Evolutionary conservation across 441 rosid genomes (phyloP), one percentile per base, ranked within the genome.

Genomic region (Gossypium davidsonii): DNA sequence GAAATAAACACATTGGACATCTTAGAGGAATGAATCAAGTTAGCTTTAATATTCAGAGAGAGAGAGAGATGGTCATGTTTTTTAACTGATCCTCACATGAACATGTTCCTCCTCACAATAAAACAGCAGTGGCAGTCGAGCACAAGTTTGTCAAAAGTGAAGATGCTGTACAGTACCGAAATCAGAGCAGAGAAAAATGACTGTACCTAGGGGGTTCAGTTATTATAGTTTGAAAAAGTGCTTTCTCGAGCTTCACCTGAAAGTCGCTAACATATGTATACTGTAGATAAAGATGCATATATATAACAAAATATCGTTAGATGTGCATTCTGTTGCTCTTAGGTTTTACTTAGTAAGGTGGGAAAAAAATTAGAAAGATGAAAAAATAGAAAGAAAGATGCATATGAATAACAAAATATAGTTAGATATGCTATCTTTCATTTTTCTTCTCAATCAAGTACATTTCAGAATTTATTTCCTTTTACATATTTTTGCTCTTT

Each of bases 151-250:
- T 58, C 15, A 72, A 58, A 58, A 62, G 12, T 49, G 9, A 12
- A 28, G 1, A 55, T 48, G 1, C 12, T 61, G 70, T 61, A 76
- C 57, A 39, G 67, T 6, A 12, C 6, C 39, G 39, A 34, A 6
- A 59, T 11, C 10, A 10, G 37, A 51, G 9, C 20, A 25, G 28
- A 12, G 60, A 10, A 26, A 26, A 52, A 51, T 28, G 9, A 28
- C 25, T 8, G 14, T 67, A 15, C 15, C 44, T 67, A 15, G 72
- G 60, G 21, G 42, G 10, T 37, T 37, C 42, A 28, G 60, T 67
- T 51, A 51, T 20, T 74, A 73, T 63, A 49, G 81, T 77, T 72
- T 63, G 73, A 15, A 75, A 37, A 34, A 71, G 78, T 65, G 61
- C 64, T 55, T 34, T 55, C 17, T 34, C 37, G 10, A 10, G 64